Conservation (phyloP, 169 alveolate genomes). For the Plasmodium coatneyi region DNA sequence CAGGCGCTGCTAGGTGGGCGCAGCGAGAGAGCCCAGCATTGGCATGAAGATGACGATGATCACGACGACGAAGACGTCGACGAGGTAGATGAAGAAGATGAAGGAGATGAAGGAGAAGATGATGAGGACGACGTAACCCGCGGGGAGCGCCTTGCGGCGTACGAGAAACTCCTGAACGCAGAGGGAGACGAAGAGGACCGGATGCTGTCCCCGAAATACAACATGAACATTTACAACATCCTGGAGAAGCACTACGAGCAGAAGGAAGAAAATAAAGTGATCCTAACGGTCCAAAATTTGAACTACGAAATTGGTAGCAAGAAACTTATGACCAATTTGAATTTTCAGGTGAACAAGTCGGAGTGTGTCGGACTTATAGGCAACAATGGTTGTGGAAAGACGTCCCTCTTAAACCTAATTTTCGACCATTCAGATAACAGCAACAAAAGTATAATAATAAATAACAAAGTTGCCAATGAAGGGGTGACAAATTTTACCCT, state of each 20-base stretch:
- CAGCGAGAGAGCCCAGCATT: neutral
- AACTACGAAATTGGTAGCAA: conserved; percentile 74
- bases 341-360: conserved; percentile 75
- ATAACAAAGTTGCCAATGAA: neutral
- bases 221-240: conserved; percentile 55
- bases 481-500: neutral
- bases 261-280: conserved; percentile 30
- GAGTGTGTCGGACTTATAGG: conserved; percentile 86
- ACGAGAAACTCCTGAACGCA: conserved; percentile 20
- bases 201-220: conserved; percentile 62
- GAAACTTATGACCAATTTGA: conserved; percentile 78
- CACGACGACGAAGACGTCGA: neutral
- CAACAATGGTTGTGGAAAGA: conserved; percentile 85
- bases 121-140: neutral
- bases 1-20: neutral
- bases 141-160: neutral
- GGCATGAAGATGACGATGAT: neutral
- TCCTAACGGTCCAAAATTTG: conserved; percentile 57
- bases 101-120: neutral
- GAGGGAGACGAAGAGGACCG: conserved; percentile 14
- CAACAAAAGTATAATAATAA: conserved; percentile 3
- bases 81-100: neutral
- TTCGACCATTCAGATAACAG: conserved; percentile 36
- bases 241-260: conserved; percentile 52
- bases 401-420: conserved; percentile 78